Conservation (phyloP, 352 stramenopile species). For the Globisporangium parvum region DNA sequence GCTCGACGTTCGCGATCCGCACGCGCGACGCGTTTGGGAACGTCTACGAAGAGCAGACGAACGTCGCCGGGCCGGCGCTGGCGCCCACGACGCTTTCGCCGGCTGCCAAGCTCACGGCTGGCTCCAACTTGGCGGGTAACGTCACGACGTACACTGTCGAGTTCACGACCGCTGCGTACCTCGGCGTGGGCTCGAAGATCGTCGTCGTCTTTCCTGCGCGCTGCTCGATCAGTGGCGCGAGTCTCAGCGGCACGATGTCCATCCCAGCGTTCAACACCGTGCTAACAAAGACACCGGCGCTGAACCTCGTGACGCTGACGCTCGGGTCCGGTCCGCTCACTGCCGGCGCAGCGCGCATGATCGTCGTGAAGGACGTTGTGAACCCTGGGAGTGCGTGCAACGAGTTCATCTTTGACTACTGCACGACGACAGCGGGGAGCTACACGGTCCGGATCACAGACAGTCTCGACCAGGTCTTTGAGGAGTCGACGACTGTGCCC, state of each 20-base stretch:
- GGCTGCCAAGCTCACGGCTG: slow-evolving; percentile 27
- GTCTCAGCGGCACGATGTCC: slow-evolving; percentile 20
- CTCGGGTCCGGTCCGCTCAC: slow-evolving; percentile 25
- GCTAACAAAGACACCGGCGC: slow-evolving; percentile 8
- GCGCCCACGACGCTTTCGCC: slow-evolving; percentile 22
- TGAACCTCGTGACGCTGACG: slow-evolving; percentile 19
- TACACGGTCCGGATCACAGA: slow-evolving; percentile 42
- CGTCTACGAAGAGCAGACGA: slow-evolving; percentile 35
- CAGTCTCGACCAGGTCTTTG: slow-evolving; percentile 31
- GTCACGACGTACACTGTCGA: slow-evolving; percentile 28
- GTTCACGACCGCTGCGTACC: slow-evolving; percentile 43
- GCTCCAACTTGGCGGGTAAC: slow-evolving; percentile 37
- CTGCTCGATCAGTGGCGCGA: slow-evolving; percentile 27
- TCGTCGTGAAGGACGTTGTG: slow-evolving; percentile 39
- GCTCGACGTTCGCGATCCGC: slow-evolving; percentile 28
- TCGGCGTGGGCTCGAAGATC: slow-evolving; percentile 29
- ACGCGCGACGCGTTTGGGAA: slow-evolving; percentile 28
- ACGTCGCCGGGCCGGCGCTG: slow-evolving; percentile 20
- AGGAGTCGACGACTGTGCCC: slow-evolving; percentile 28
- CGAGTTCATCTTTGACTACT: slow-evolving; percentile 56
- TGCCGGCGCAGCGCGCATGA: slow-evolving; percentile 28
- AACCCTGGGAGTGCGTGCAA: slow-evolving; percentile 54
- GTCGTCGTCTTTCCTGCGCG: slow-evolving; percentile 35
- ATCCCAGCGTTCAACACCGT: slow-evolving; percentile 27
- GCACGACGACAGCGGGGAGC: slow-evolving; percentile 25